Conservation (phyloP, 2,329 filamentous ascomycete genomes). For the Capronia americana region DNA sequence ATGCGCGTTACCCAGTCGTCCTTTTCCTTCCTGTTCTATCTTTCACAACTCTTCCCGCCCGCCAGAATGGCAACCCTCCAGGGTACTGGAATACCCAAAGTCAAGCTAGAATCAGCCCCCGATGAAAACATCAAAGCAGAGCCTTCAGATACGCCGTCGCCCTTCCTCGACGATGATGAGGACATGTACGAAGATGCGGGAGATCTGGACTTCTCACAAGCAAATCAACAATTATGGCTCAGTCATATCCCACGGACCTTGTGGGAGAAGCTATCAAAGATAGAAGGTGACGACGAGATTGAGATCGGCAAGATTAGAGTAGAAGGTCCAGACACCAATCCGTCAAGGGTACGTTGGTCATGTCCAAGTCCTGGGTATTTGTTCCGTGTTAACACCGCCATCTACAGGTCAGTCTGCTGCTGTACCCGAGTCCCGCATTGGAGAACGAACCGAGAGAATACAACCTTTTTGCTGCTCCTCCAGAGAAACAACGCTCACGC, state of each 20-base stretch:
- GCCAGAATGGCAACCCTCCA: slow-evolving; percentile 35
- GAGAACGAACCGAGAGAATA: slow-evolving; percentile 86
- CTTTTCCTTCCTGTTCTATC: background rate
- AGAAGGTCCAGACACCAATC: slow-evolving; percentile 61
- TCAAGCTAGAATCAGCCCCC: slow-evolving; percentile 35
- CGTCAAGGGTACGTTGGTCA: slow-evolving; percentile 51
- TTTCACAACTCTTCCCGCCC: background rate
- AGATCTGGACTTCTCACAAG: slow-evolving; percentile 64
- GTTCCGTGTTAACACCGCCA: slow-evolving; percentile 39
- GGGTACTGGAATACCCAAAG: slow-evolving; percentile 32
- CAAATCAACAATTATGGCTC: slow-evolving; percentile 66
- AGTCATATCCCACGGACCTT: slow-evolving; percentile 79
- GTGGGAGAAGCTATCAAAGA: slow-evolving; percentile 77
- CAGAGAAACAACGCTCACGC: slow-evolving; percentile 51
- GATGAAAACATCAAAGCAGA: slow-evolving; percentile 37
- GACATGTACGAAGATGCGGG: slow-evolving; percentile 74
- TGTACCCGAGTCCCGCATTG: slow-evolving; percentile 72
- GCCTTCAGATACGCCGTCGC: slow-evolving; percentile 35
- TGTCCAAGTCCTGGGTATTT: slow-evolving; percentile 17
- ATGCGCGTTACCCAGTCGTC: background rate
- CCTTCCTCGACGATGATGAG: slow-evolving; percentile 59
- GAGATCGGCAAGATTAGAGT: slow-evolving; percentile 76
- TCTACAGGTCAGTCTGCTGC: slow-evolving; percentile 68
- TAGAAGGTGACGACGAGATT: slow-evolving; percentile 82
- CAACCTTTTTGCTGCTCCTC: slow-evolving; percentile 72